These are phyloP conservation scores for Populus euphratica DNA, from an alignment of 345 rosid genomes.

Conservation along the genomic window DNA sequence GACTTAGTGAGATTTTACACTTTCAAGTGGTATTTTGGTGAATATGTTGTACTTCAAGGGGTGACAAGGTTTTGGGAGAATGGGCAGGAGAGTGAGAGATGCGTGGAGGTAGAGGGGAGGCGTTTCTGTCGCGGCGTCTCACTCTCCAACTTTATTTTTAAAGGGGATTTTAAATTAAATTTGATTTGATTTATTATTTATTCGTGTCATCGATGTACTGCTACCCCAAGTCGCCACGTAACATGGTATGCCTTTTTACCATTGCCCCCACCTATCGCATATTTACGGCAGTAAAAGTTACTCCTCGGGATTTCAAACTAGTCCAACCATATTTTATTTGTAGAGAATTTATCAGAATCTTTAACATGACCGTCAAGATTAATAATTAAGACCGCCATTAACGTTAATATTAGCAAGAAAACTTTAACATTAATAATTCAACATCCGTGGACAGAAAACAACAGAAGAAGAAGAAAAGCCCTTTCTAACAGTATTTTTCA, in stretches of 20 bases:
- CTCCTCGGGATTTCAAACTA: background rate
- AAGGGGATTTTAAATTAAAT: background rate
- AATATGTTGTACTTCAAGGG: slow-evolving; percentile 6
- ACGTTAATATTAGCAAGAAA: too few relatives aligned
- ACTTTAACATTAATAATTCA: too few relatives aligned
- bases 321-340: too few relatives aligned
- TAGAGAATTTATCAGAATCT: background rate
- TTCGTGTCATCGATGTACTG: background rate
- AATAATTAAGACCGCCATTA: too few relatives aligned
- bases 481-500: too few relatives aligned
- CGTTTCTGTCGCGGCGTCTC: slow-evolving; percentile 11
- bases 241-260: background rate
- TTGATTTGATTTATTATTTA: background rate
- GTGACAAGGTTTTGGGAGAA: background rate
- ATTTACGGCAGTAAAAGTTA: background rate
- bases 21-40: slow-evolving; percentile 18
- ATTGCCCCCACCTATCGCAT: background rate
- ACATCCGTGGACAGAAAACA: too few relatives aligned
- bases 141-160: slow-evolving; percentile 2
- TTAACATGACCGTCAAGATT: too few relatives aligned
- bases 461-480: too few relatives aligned
- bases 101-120: slow-evolving; percentile 4
- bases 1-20: background rate
- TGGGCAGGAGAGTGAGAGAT: background rate
- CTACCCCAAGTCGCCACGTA: slow-evolving; percentile 35